These are phyloP conservation scores for Oropetium thomaeum DNA, from an alignment of 176 grass and related monocot species.

Conservation along the genomic window DNA sequence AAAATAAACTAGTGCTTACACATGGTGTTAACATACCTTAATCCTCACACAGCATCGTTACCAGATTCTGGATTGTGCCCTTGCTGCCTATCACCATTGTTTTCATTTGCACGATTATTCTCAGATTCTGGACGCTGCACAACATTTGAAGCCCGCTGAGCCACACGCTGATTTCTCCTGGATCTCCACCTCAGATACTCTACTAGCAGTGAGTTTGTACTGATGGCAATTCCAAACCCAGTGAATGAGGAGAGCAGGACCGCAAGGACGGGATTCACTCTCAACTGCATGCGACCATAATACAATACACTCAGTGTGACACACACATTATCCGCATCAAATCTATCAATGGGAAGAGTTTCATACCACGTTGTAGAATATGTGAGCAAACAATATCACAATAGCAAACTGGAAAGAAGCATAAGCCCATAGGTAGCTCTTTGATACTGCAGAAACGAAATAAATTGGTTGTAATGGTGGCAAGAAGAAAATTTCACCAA, in stretches of 20 bases:
- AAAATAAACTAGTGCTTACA: not conserved
- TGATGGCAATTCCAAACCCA: conserved; percentile 93
- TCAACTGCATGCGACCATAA: conserved; percentile 51
- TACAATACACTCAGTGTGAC: conserved; percentile 11
- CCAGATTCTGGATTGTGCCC: conserved; percentile 38
- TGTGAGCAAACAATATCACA: conserved; percentile 92
- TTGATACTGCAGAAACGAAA: conserved; percentile 56
- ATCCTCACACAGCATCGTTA: conserved; percentile 31
- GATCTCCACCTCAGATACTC: conserved; percentile 76
- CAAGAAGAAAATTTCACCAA: not conserved
- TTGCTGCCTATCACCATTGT: conserved; percentile 33
- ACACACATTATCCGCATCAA: not conserved
- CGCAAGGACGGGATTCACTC: conserved; percentile 63
- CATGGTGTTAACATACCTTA: conserved; percentile 23
- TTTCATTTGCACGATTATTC: conserved; percentile 27
- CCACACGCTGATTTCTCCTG: conserved; percentile 50
- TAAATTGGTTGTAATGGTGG: not conserved
- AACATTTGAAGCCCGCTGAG: conserved; percentile 24
- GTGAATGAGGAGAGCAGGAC: conserved; percentile 88
- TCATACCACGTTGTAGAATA: conserved; percentile 89
- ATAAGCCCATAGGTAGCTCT: conserved; percentile 87
- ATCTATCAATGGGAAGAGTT: conserved; percentile 21
- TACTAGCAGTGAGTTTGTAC: conserved; percentile 73
- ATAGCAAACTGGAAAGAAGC: conserved; percentile 97
- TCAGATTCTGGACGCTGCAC: conserved; percentile 26